Evolutionary conservation across 257 asterid species (phyloP).

Genomic region (Solanum boliviense): DNA sequence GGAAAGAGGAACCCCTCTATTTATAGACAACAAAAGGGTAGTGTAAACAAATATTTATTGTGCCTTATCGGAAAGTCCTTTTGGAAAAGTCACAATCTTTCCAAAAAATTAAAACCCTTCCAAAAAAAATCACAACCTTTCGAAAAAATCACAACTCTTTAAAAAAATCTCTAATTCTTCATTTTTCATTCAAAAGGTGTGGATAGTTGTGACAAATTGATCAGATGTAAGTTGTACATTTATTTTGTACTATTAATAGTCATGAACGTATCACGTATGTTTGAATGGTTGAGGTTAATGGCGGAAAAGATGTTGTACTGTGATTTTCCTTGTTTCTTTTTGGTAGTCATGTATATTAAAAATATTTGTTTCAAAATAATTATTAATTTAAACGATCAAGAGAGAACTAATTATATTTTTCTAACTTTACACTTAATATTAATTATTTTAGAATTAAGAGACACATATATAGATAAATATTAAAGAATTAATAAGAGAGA

Average conservation of each 20-base stretch:
- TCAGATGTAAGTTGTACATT: neutral
- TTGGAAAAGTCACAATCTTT: no score
- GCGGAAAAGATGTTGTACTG: neutral
- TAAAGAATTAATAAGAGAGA: neutral
- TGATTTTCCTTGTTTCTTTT: neutral
- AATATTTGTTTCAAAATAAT: accelerated
- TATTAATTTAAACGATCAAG: neutral
- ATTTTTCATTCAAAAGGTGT: neutral
- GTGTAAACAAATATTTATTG: neutral
- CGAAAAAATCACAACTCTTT: no score
- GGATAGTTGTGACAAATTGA: neutral
- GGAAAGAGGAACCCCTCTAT: neutral
- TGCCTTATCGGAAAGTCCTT: neutral
- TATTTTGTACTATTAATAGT: neutral
- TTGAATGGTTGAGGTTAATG: neutral
- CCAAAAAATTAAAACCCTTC: no score
- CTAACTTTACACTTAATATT: no score
- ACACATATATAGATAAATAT: no score
- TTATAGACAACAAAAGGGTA: no score
- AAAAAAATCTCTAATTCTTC: accelerated
- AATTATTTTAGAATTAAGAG: neutral
- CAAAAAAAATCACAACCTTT: no score
- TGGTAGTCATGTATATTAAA: neutral
- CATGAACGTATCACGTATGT: neutral
- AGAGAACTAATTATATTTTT: no score